phyloP scores from a whole-genome alignment of 2,329 filamentous ascomycete species.

The Lojkania enalia region DNA sequence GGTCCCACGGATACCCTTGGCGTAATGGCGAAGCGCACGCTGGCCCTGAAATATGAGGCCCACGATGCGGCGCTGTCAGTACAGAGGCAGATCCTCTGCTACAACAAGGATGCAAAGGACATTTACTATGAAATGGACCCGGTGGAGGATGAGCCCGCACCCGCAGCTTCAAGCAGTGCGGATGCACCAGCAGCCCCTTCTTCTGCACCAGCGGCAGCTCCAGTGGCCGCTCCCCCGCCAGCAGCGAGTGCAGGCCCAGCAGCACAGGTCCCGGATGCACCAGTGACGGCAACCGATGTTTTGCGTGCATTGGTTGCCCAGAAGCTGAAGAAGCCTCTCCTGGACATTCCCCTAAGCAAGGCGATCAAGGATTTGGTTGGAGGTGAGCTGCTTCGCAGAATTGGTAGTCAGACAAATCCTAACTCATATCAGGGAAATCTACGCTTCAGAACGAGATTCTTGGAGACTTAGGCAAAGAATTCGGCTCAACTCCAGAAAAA shows the following conservation, averaged over 20 bases:
- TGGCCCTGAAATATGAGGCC: conserved; percentile 97
- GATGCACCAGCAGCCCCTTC: conserved; percentile 48
- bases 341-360: conserved; percentile 89
- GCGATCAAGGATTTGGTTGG: conserved; percentile 98
- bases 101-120: conserved; percentile 99
- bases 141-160: conserved; percentile 72
- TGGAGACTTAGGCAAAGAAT: conserved; percentile 96
- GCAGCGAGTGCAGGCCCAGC: conserved; percentile 79
- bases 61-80: conserved; percentile 97
- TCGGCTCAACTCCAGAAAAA: conserved; percentile 96
- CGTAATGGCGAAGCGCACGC: conserved; percentile 94
- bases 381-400: conserved; percentile 63
- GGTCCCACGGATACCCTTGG: conserved; percentile 95
- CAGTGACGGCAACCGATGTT: conserved; percentile 86
- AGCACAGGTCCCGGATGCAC: conserved; percentile 80
- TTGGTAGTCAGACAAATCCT: conserved; percentile 16
- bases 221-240: conserved; percentile 60
- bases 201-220: conserved; percentile 51
- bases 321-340: conserved; percentile 92
- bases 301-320: conserved; percentile 88
- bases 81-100: conserved; percentile 96
- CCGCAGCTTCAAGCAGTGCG: conserved; percentile 53
- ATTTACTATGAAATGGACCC: conserved; percentile 99
- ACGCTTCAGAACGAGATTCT: conserved; percentile 98
- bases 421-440: conserved; percentile 75